Base-by-base conservation (phyloP, 1,139 yeast genomes). In the Kurtzmaniella quercitrusa region DNA sequence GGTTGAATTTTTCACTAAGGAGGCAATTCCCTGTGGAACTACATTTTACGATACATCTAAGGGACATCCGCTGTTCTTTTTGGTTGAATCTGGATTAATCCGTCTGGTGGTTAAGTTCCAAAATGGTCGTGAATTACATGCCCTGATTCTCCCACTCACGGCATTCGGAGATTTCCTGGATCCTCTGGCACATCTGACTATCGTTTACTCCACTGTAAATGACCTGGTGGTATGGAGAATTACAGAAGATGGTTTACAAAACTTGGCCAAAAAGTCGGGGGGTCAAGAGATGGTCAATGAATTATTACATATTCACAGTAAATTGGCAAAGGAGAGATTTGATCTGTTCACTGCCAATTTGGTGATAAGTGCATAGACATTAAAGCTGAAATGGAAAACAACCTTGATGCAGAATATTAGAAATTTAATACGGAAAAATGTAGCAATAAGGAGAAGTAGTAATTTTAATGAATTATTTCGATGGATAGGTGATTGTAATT, bases 101-200 rank as follows among this genome's bases (percentile, higher is more conserved):
- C 76, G 84, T 36, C 80, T 88, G 2, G 77, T 66, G 57, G 49
- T 82, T 68, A 62, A 72, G 65, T 55, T 79, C 72, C 72, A 74
- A 48, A 60, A 73, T 52, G 71, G 75, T 50, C 76, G 86, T 3
- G 78, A 76, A 37, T 73, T 91, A 32, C 78, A 76, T 45, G 93
- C 93, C 47, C 83, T 88, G 15, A 78, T 91, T 45, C 74, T 93
- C 28, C 95, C 96, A n/a, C 80, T 89, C 49, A 89, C 97, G 0
- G 83, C 95, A 3, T 87, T 89, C 61, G 98, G 98, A 2, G 89
- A 84, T 57, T 63, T 84, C 39, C 63, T 62, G 23, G 70, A 61
- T 39, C 59, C 60, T 12, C 57, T 65, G 1, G 63, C 63, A 39
- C 66, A 65, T 44, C 64, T 79, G 44, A 63, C 71, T 45, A 54